phyloP scores from a whole-genome alignment of 345 rosid genomes.

The Melaleuca quinquenervia region DNA sequence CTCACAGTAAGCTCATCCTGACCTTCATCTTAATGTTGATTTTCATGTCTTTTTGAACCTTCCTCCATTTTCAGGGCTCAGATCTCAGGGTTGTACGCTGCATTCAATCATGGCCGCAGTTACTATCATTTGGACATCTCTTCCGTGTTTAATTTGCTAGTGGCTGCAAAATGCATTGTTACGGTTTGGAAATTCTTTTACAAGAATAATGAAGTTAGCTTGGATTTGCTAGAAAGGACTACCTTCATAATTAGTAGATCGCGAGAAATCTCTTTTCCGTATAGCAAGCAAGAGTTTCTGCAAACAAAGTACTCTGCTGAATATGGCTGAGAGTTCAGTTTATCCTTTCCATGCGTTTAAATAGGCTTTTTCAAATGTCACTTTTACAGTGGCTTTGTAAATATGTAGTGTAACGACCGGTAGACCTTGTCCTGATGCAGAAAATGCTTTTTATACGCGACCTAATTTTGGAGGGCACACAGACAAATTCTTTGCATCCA shows the following conservation, averaged over 20 bases:
- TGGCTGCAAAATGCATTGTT: not conserved
- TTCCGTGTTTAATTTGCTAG: not conserved
- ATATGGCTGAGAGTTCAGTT: not conserved
- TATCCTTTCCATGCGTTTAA: not conserved
- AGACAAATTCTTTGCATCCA: not conserved
- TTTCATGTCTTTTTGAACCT: not conserved
- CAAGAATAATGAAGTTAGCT: not conserved
- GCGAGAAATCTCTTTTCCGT: not conserved
- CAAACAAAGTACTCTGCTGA: not conserved
- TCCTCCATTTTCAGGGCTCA: not conserved
- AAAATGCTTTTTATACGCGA: not conserved
- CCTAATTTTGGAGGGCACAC: not conserved
- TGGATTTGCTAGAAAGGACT: not conserved
- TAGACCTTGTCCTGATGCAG: not conserved
- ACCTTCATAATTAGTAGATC: not conserved
- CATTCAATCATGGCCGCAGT: not conserved
- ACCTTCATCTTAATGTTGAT: not conserved
- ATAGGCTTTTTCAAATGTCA: not conserved
- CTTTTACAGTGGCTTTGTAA: not conserved
- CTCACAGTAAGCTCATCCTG: slow-evolving; percentile 52
- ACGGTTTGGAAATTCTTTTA: not conserved
- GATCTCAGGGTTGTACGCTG: not conserved
- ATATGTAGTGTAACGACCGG: not conserved
- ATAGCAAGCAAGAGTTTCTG: not conserved
- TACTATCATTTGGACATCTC: not conserved